Evolutionary conservation across 1,284 basidiomycete genomes (phyloP), one percentile per base, ranked within the genome.

Genomic region (Tylopilus sp.): DNA sequence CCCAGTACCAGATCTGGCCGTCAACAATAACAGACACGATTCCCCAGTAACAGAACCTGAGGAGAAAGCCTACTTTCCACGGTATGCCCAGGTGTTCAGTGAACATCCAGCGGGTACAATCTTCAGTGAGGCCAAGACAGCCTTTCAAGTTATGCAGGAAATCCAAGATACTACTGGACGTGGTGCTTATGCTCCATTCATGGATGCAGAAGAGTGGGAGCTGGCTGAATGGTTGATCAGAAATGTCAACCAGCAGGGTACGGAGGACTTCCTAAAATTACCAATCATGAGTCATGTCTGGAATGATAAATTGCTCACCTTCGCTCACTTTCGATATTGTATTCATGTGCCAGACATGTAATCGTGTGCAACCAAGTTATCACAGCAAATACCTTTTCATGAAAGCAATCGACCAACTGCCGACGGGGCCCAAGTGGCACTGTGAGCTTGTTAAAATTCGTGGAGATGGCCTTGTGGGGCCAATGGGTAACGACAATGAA

Each of bases 141-240:
- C 17, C 6, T 42, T 42, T 19, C 13, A 42, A 19, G 19, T 12
- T 14, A 42, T 42, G 41, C 41, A 42, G 41, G 41, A 42, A 19
- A 19, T 42, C 27, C 25, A 48, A n/a, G 7, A 48, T 12, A 23
- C 45, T 12, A 13, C 7, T n/a, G 25, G 56, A 37, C 12, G 8
- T 42, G 27, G 45, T 13, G 39, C 35, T 17, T 66, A 55, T 17
- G 34, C 31, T 9, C 63, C 68, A 27, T 71, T 67, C 35, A n/a
- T n/a, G 4, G 57, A 67, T 42, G 6, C 52, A 10, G 62, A 65
- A 9, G 62, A 71, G 53, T 71, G 70, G 70, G 53, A 53, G 23
- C 45, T 71, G 4, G 65, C 53, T 13, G 35, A 50, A 16, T 71
- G 70, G 70, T 53, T 70, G n/a, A 45, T 70, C 14, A 62, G 48